Evolutionary conservation across 116 monocot species (phyloP).

Genomic region (Iris pallida): DNA sequence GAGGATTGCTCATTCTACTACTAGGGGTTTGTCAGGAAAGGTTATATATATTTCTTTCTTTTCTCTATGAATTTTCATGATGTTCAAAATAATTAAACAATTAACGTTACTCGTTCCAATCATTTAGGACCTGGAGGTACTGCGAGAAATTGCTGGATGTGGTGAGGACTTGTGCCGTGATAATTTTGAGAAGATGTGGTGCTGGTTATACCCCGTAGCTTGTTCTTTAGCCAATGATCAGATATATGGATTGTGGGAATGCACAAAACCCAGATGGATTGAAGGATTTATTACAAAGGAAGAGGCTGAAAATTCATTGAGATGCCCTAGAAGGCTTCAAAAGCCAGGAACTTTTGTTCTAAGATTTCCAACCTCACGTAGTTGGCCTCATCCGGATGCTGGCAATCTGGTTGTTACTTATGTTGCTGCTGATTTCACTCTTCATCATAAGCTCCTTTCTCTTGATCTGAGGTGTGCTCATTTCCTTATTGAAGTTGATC

Average conservation of each 20-base stretch:
- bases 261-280: constrained; percentile 67
- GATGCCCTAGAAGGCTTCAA: constrained; percentile 28
- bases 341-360: constrained; percentile 81
- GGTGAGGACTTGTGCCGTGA: constrained; percentile 51
- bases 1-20: constrained; percentile 53
- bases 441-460: constrained; percentile 77
- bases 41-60: constrained; percentile 26
- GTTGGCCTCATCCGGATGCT: constrained; percentile 98
- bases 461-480: constrained; percentile 50
- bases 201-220: constrained; percentile 86
- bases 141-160: constrained; percentile 75
- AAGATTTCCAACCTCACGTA: constrained; percentile 86
- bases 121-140: constrained; percentile 75
- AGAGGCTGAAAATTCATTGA: constrained; percentile 73
- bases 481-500: not conserved
- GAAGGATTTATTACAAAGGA: constrained; percentile 84
- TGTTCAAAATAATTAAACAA: not conserved
- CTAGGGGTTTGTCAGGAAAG: constrained; percentile 67
- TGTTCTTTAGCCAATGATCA: constrained; percentile 50
- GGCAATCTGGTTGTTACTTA: constrained; percentile 83
- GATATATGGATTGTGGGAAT: constrained; percentile 63
- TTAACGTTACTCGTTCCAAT: not conserved
- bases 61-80: not conserved
- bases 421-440: constrained; percentile 44
- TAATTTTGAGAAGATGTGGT: constrained; percentile 79